phyloP scores from a whole-genome alignment of 176 grass and related monocot genomes.

The Metroxylon sagu region DNA sequence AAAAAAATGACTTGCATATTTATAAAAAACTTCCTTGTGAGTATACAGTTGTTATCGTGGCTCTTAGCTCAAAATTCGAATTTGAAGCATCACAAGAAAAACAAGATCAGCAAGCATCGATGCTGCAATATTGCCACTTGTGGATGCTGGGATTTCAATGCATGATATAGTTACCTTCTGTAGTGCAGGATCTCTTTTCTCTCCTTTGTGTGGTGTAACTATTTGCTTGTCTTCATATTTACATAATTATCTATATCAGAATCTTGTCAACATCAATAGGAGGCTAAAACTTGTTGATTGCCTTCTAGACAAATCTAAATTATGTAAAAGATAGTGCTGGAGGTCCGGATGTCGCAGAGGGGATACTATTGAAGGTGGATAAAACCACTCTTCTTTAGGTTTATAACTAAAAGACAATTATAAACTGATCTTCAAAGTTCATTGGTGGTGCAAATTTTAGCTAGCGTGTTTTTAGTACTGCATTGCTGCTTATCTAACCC shows the following conservation, averaged over 20 bases:
- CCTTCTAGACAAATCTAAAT: conserved; percentile 62
- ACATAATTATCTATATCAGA: not conserved
- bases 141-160: conserved; percentile 92
- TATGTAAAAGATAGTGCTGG: conserved; percentile 90
- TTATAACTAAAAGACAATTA: not conserved
- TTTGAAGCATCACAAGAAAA: conserved; percentile 16
- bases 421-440: too few relatives aligned
- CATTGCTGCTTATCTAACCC: too few relatives aligned
- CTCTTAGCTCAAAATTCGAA: too few relatives aligned
- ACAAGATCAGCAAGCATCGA: conserved; percentile 95
- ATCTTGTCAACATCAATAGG: too few relatives aligned
- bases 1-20: too few relatives aligned
- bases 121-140: conserved; percentile 90
- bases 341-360: conserved; percentile 82
- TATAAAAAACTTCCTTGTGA: too few relatives aligned
- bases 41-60: too few relatives aligned
- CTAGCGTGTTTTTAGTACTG: too few relatives aligned
- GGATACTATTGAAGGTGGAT: conserved; percentile 76
- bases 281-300: not conserved
- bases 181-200: conserved; percentile 84
- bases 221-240: conserved; percentile 3
- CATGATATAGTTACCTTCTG: conserved; percentile 84
- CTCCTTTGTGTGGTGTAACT: conserved; percentile 69
- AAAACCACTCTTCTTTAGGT: conserved; percentile 97
- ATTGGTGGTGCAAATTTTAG: too few relatives aligned